Percentiles rank a stretch among this genome's conserved stretches.
phyloP scores from a whole-genome alignment of 805 yeast species.

The Candida palmyrensis region DNA sequence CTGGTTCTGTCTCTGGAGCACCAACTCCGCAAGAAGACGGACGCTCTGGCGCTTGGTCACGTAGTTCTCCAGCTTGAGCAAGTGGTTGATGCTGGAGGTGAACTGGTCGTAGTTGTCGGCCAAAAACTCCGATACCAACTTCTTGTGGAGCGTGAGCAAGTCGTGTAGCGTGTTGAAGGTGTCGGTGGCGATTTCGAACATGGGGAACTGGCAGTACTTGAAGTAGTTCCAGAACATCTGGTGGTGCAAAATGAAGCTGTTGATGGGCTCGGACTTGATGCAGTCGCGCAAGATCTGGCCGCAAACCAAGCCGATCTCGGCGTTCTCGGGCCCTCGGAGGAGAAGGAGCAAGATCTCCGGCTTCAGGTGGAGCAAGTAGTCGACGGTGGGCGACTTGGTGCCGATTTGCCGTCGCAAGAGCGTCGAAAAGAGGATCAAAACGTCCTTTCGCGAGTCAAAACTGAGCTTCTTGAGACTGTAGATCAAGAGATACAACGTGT shows the following conservation, averaged over 20 bases:
- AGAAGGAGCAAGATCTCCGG: slow-evolving; percentile 62
- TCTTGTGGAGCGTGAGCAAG: slow-evolving; percentile 63
- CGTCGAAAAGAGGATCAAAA: slow-evolving; percentile 64
- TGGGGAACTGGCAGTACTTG: slow-evolving; percentile 65
- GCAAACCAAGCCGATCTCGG: slow-evolving; percentile 66
- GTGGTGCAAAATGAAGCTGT: slow-evolving; percentile 53
- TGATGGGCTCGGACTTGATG: slow-evolving; percentile 68
- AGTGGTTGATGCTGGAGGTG: slow-evolving; percentile 55
- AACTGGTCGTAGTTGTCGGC: slow-evolving; percentile 52
- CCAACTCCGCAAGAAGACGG: slow-evolving; percentile 65
- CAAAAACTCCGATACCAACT: slow-evolving; percentile 67
- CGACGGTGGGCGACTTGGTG: slow-evolving; percentile 78
- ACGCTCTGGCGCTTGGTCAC: slow-evolving; percentile 91
- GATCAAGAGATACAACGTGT: slow-evolving; percentile 60
- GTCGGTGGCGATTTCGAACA: slow-evolving; percentile 89
- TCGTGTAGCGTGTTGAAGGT: slow-evolving; percentile 75
- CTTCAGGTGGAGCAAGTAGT: slow-evolving; percentile 57
- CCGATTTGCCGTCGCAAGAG: slow-evolving; percentile 76
- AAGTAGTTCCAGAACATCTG: slow-evolving; percentile 78
- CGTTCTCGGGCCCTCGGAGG: slow-evolving; percentile 66
- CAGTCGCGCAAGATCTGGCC: slow-evolving; percentile 85
- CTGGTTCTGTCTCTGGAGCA: slow-evolving; percentile 67
- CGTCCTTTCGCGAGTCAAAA: slow-evolving; percentile 87
- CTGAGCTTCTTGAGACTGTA: slow-evolving; percentile 62
- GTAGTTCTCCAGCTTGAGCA: slow-evolving; percentile 75